Evolutionary conservation across 768 basidiomycete species (phyloP).

Genomic region (Clitopilus passeckerianus): DNA sequence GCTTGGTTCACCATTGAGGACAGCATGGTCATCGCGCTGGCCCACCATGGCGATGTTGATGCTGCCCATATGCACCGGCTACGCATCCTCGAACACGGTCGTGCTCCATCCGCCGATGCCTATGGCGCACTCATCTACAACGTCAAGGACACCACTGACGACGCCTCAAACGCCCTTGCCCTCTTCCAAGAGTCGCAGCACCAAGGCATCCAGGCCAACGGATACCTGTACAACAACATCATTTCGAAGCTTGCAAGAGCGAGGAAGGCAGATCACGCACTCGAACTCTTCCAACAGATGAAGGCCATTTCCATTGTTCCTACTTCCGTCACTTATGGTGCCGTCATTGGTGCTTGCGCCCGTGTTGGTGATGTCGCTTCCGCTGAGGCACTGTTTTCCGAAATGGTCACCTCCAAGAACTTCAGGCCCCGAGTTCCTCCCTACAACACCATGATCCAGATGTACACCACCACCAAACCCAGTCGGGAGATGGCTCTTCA

Average conservation of each 20-base stretch:
- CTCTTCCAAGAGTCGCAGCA: conserved; percentile 76
- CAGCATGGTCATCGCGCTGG: conserved; percentile 82
- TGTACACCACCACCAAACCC: conserved; percentile 88
- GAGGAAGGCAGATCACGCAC: conserved; percentile 84
- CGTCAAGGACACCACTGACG: conserved; percentile 94
- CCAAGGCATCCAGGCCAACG: conserved; percentile 68
- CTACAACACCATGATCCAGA: conserved; percentile 99
- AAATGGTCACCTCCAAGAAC: conserved; percentile 70
- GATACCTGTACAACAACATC: conserved; percentile 94
- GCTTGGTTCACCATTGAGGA: conserved; percentile 83
- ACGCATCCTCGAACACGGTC: conserved; percentile 72
- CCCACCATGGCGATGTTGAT: conserved; percentile 76
- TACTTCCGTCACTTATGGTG: conserved; percentile 90
- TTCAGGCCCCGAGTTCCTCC: conserved; percentile 92
- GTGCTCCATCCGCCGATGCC: conserved; percentile 80
- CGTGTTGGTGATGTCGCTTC: conserved; percentile 83
- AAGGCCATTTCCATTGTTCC: conserved; percentile 57
- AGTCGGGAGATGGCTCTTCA: conserved; percentile 71
- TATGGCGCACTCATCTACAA: conserved; percentile 87
- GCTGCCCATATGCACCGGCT: conserved; percentile 76
- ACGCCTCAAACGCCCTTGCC: conserved; percentile 80
- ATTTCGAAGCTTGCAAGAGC: conserved; percentile 95
- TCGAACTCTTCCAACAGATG: conserved; percentile 88
- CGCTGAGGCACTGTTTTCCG: conserved; percentile 78
- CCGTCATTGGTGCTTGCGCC: conserved; percentile 90